Evolutionary conservation across 192 early-diverging fungal species (phyloP).

Genomic region (Phlyctochytrium planicorne): DNA sequence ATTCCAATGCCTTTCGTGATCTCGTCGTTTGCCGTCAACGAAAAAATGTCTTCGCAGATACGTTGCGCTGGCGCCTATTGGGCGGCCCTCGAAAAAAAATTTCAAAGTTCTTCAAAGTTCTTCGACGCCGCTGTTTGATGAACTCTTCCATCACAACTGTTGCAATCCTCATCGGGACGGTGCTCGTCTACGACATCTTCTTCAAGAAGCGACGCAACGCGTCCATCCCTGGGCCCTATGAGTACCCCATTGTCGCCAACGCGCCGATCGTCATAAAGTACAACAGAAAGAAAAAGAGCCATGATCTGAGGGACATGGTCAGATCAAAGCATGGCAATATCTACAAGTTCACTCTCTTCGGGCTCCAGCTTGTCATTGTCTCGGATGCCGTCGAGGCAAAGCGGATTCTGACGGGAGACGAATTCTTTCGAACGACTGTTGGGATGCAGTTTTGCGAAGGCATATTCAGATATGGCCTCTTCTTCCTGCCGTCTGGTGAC

Average conservation of each 20-base stretch:
- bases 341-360: neutral
- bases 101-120: no score
- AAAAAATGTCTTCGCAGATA: no score
- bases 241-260: constrained; percentile 24
- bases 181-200: no score
- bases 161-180: no score
- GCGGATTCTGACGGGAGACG: neutral
- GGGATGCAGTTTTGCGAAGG: neutral
- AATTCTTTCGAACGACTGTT: neutral
- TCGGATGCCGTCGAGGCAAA: neutral
- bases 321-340: neutral
- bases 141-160: no score
- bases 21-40: no score
- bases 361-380: neutral
- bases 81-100: no score
- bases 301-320: neutral
- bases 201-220: no score
- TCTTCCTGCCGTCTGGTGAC: constrained; percentile 33
- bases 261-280: neutral
- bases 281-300: neutral
- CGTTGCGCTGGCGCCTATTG: no score
- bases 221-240: constrained; percentile 25
- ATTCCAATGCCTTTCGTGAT: no score
- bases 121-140: no score
- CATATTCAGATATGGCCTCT: constrained; percentile 27